These are phyloP conservation scores for Lactarius hatsudake DNA, from an alignment of 768 basidiomycete species.

Conservation along the genomic window DNA sequence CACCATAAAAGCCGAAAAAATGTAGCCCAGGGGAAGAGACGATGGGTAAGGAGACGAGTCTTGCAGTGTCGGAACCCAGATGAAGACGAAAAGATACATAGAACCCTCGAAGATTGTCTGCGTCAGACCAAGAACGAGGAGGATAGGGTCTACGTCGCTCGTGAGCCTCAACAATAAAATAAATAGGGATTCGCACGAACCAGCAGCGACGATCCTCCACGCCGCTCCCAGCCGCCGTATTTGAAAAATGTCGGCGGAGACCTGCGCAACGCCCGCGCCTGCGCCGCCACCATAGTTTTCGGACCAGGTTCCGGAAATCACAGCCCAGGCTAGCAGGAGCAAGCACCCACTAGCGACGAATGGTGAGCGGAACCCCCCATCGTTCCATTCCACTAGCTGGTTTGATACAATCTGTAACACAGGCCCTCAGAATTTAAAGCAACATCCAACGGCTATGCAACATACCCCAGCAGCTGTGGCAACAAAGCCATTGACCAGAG, in stretches of 20 bases:
- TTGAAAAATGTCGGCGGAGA: conserved; percentile 45
- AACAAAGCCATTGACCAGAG: conserved; percentile 69
- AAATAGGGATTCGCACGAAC: conserved; percentile 16
- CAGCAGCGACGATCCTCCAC: conserved; percentile 48
- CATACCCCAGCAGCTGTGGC: conserved; percentile 65
- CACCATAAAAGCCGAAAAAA: conserved; percentile 79
- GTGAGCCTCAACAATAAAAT: neutral
- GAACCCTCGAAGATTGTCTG: conserved; percentile 84
- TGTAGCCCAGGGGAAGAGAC: conserved; percentile 68
- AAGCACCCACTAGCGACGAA: conserved; percentile 62
- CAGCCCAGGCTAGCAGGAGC: conserved; percentile 51
- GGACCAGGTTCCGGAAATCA: conserved; percentile 57
- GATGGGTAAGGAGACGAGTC: conserved; percentile 45
- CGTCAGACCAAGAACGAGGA: conserved; percentile 64
- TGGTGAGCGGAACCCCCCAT: conserved; percentile 53
- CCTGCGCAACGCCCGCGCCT: conserved; percentile 28
- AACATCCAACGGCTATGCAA: conserved; percentile 23
- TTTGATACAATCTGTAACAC: conserved; percentile 36
- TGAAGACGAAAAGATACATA: conserved; percentile 83
- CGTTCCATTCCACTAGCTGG: conserved; percentile 51
- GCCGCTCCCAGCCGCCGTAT: conserved; percentile 52
- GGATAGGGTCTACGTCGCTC: conserved; percentile 47
- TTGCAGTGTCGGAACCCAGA: conserved; percentile 77
- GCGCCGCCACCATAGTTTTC: conserved; percentile 65
- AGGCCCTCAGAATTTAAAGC: neutral